These are phyloP conservation scores for Gentiana macrophylla DNA, from an alignment of 257 asterid genomes.

Conservation along the genomic window DNA sequence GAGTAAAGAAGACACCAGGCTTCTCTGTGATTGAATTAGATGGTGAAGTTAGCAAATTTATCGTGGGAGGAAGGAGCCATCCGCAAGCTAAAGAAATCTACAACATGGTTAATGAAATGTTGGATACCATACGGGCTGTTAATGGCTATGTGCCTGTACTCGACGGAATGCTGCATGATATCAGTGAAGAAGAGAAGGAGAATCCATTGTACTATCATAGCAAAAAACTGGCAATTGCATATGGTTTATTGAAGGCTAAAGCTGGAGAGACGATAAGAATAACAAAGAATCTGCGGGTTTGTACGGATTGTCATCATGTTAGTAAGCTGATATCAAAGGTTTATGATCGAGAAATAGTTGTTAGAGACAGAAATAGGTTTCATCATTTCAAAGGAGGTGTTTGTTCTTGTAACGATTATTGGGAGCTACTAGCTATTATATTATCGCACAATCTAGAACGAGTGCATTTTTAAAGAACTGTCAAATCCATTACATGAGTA, in stretches of 20 bases:
- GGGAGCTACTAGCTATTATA: conserved; percentile 19
- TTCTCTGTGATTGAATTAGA: conserved; percentile 38
- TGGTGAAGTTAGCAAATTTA: conserved; percentile 35
- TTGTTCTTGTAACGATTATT: conserved; percentile 50
- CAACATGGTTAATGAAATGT: conserved; percentile 23
- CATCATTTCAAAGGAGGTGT: conserved; percentile 52
- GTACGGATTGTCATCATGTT: conserved; percentile 44
- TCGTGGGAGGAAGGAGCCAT: conserved; percentile 44
- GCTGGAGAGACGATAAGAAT: conserved; percentile 23
- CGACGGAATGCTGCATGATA: conserved; percentile 30
- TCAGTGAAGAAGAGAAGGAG: conserved; percentile 32
- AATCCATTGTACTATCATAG: conserved; percentile 40
- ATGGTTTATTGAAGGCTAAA: conserved; percentile 35
- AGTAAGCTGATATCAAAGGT: conserved; percentile 38
- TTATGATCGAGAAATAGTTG: conserved; percentile 23
- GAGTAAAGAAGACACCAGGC: conserved; percentile 43
- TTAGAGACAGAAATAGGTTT: conserved; percentile 54
- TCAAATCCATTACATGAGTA: neutral
- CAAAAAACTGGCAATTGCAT: conserved; percentile 51
- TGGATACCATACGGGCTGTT: conserved; percentile 16
- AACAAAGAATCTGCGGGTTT: conserved; percentile 42
- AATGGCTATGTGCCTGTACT: conserved; percentile 38
- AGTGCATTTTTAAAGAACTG: too few species aligned
- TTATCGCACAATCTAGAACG: too few species aligned
- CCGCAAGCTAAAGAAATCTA: conserved; percentile 42